Evolutionary conservation across 768 basidiomycete species (phyloP), one percentile per base, ranked within the genome.

Genomic region (Scleroderma citrinum): DNA sequence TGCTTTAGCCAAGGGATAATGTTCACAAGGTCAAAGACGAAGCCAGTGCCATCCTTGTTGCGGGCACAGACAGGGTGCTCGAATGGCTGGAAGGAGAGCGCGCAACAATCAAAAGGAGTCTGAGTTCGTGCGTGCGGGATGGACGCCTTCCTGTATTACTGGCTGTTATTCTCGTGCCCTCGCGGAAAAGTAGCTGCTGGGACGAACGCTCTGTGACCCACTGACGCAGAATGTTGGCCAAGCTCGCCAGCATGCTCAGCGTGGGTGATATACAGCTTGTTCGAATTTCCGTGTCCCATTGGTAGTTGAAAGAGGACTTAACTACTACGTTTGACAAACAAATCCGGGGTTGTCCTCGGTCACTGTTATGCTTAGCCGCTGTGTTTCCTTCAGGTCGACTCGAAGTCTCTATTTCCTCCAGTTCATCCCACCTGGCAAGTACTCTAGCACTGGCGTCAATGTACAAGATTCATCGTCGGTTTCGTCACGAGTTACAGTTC

Each of bases 1-100:
- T 61, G 85, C 93, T 95, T 92, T 40, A 97, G 76, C 85, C 92
- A 96, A 26, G 92, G 91, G 41, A 96, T 85, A 59, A 95, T 94
- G 64, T 92, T 94, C 45, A 92, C 77, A 36, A 96, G 71, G 56
- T 95, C 93, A 62, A 92, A 95, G 7, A 95, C 92, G 50, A 65
- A 61, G 31, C 91, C 85, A 6, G 83, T 87, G 47, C 89, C 83
- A 61, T 94, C 89, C 16, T 76, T 64, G 58, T 93, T 92, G 29
- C 87, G 77, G 2, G 89, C 85, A 59, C 87, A 89, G 12, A 96
- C 93, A 2, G 94, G 94, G 58, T 92, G 84, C 23, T 74, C 73
- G 62, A 95, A 96, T 5, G 86, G 89, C 59, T 94, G 92, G 54
- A 92, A 87, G 8, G 92, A 91, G 30, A 96, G 77, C 0, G 92